These are phyloP conservation scores for Stagonosporopsis cucurbitacearum DNA, from an alignment of 2,329 filamentous ascomycete genomes.

Conservation along the genomic window DNA sequence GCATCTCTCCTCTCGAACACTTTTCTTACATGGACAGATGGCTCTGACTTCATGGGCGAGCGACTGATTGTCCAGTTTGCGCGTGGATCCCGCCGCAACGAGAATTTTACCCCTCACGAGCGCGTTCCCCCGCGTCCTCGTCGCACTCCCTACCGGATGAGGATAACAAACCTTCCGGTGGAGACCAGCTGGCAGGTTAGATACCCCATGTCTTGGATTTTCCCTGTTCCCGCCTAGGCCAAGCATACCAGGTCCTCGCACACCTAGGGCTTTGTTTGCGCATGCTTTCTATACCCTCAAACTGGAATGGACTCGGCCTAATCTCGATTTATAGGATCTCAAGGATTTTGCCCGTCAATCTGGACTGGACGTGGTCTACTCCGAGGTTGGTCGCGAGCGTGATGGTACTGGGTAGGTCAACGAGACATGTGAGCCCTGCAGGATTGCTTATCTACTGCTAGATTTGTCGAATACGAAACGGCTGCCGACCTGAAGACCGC, in stretches of 20 bases:
- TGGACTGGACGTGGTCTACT: conserved; percentile 96
- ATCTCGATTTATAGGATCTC: conserved; percentile 87
- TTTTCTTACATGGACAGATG: conserved; percentile 66
- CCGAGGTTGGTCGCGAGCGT: conserved; percentile 89
- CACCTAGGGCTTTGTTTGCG: conserved; percentile 46
- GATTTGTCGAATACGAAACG: conserved; percentile 98
- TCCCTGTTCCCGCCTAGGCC: conserved; percentile 41
- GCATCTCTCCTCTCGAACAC: background rate
- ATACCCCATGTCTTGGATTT: conserved; percentile 62
- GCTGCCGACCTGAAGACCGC: conserved; percentile 86
- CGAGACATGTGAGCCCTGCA: background rate
- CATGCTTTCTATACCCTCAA: conserved; percentile 39
- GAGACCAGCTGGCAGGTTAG: conserved; percentile 99
- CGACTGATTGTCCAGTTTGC: conserved; percentile 98
- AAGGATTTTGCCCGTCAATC: conserved; percentile 99
- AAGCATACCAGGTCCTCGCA: conserved; percentile 48
- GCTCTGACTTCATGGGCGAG: conserved; percentile 97
- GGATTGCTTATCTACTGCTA: conserved; percentile 50
- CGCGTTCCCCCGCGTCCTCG: conserved; percentile 80
- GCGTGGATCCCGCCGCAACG: conserved; percentile 78
- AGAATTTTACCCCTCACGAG: conserved; percentile 67
- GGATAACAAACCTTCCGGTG: conserved; percentile 92
- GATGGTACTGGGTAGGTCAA: conserved; percentile 85
- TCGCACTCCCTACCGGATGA: conserved; percentile 95
- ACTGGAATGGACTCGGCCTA: conserved; percentile 69